Base-by-base conservation (phyloP, 306 rosid genomes). In the Lathyrus oleraceus region DNA sequence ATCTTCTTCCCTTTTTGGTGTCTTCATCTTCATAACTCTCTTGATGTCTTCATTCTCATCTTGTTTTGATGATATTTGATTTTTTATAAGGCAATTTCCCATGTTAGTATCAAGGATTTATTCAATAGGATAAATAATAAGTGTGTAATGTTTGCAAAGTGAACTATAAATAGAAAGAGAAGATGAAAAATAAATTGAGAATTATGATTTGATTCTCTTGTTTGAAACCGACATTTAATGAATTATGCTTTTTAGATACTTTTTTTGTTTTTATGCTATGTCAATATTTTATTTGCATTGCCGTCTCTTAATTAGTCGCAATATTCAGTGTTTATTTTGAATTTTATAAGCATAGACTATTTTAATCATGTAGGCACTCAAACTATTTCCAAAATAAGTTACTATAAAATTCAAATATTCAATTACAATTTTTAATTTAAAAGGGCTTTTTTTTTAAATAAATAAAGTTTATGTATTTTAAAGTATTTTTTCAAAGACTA, bases 81-180 rank as follows among this genome's bases (percentile, higher is more conserved):
- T 83, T 44, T 49, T 81, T 72, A 30, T 75, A 64, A 89, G 39
- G 68, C 96, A 92, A n/a, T 77, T 92, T 43, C 98, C 91, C 96
- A 92, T 87, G 28, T 61, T 71, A 10, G 14, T 4, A 44, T 32
- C 53, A 65, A 73, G 40, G 23, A 25, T 4, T 39, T 7, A 62
- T 43, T 60, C 39, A 40, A 38, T 8, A 42, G 23, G 15, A 56
- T 15, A 13, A 61, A 27, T 6, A 27, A 49, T 48, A 21, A 53
- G 65, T 67, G 68, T 15, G 47, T 53, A 42, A 56, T 30, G 17
- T 32, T 42, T 36, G 44, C 57, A 40, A 47, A 15, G 32, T 28
- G 65, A 61, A 11, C 6, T 16, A 71, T 61, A 68, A 42, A 52
- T 67, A 74, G 1, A 60, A 27, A 58, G n/a, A 57, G 25, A 13